Base-by-base conservation (phyloP, 257 asterid species). In the Orobanche coerulescens region DNA sequence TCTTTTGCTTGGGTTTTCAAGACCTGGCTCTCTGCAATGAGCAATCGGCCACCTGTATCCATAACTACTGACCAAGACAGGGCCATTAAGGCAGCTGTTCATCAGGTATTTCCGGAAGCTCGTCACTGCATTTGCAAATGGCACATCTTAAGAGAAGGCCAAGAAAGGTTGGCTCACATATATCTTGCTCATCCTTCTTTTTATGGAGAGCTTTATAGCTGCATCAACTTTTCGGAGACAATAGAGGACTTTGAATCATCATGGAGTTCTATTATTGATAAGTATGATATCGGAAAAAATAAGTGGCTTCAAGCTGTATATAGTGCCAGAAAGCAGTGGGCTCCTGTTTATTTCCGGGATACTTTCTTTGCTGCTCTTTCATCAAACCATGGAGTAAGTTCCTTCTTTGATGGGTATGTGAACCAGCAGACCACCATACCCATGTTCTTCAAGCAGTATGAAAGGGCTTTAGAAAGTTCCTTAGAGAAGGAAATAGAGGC, bases 271-370 rank as follows among this genome's bases (percentile, higher is more conserved):
- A 65, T 81, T 61, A 79, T 86, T 18, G 84, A 79, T 58, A 81
- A 68, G 71, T 86, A 79, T 72, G 75, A 76, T 69, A 71, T 83
- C 56, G 24, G 15, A 39, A 76, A 76, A 72, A 78, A 83, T 57
- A 84, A 86, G 64, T 86, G 95, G 93, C 95, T 86, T 72, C 87
- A 81, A 74, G 85, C 89, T 59, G 84, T 86, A 36, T 83, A 83
- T 81, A 86, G 78, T 72, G 92, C 92, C 46, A 85, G 87, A 74
- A 60, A 72, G 72, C 95, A 83, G 78, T 83, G 92, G 93, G 93
- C 84, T 64, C 95, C 95, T 28, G 90, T 82, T 65, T 86, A 83
- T 79, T 83, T 83, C 43, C 89, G 87, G 26, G 81, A 77, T 76
- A 73, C 87, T 10, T 83, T 86, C 67, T 86, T 83, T 69, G 89